Base-by-base conservation (phyloP, 768 basidiomycete genomes). In the Rhodotorula diobovata region DNA sequence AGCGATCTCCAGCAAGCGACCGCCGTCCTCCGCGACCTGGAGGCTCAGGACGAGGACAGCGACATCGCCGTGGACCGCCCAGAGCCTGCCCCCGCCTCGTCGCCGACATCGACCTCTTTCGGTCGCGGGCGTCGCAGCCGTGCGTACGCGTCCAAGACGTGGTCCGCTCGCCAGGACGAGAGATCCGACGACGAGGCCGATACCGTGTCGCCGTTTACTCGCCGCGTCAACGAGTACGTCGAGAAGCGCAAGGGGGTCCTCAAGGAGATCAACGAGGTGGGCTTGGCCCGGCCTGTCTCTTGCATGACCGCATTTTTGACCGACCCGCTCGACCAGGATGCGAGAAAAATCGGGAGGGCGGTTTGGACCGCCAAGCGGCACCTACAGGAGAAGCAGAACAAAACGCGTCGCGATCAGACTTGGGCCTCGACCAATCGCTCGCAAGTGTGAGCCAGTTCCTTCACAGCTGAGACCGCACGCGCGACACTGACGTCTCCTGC, bases 21-120 rank as follows among this genome's bases (percentile, higher is more conserved):
- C 2, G 41, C 15, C 25, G 12, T 45, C 14, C 58, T 59, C 0
- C 39, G 41, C 41, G 28, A 45, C n/a, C 39, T 59, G 8, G 58
- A 59, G 12, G 58, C 30, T 9, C 58, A 59, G 41, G 58, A 59
- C n/a, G 58, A 59, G 37, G 58, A 59, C 41, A 32, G 30, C 39
- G 58, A 41, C 30, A 59, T 59, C 41, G 58, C 58, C 21, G 58
- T 28, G 16, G 58, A n/a, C 10, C 41, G 41, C 16, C 14, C 16
- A 2, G 18, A 7, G 20, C 54, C 14, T 20, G 21, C 32, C 14
- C 20, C 21, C 34, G 54, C 32, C 3, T 15, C 20, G 15, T 35
- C 54, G 20, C 25, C 9, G n/a, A 5, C 51, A 14, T 30, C 28
- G n/a, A 23, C 34, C 20, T 10, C 54, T 34, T 14, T n/a, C n/a